Evolutionary conservation across 2,329 filamentous ascomycete species (phyloP).

Genomic region (Trichophyton verrucosum): DNA sequence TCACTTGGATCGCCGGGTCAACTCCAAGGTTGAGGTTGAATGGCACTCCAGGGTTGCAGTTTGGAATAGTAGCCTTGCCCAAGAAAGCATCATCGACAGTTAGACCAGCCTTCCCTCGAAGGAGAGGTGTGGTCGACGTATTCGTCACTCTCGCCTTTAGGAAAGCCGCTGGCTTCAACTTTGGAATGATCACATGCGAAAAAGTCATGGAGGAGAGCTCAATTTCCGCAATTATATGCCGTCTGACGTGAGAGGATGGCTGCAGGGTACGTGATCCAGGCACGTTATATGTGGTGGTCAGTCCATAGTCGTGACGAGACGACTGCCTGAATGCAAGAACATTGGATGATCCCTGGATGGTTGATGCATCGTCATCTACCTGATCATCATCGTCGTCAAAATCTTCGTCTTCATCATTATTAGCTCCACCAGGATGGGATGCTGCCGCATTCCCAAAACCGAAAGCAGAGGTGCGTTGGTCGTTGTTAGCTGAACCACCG

Average conservation of each 20-base stretch:
- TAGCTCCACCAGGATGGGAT: neutral
- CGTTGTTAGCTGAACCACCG: no score
- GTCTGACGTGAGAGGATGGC: conserved; percentile 24
- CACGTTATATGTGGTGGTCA: conserved; percentile 32
- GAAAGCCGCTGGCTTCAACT: conserved; percentile 29
- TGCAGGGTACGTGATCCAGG: conserved; percentile 27
- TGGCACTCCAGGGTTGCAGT: conserved; percentile 18
- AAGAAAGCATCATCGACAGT: conserved; percentile 23
- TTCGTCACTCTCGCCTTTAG: conserved; percentile 31
- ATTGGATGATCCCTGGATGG: conserved; percentile 11
- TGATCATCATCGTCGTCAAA: conserved; percentile 6
- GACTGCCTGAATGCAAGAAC: conserved; percentile 25
- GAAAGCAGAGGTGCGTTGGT: no score
- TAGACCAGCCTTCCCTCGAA: conserved; percentile 19
- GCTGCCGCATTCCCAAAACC: neutral
- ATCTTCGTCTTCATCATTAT: neutral
- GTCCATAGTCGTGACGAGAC: conserved; percentile 28
- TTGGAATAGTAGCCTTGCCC: conserved; percentile 18
- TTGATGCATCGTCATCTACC: conserved; percentile 13
- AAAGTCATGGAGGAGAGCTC: conserved; percentile 25
- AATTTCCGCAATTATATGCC: conserved; percentile 29
- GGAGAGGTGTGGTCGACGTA: conserved; percentile 23
- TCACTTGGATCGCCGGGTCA: conserved; percentile 22
- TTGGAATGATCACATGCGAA: conserved; percentile 29
- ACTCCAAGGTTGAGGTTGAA: conserved; percentile 24